A percentile compares a stretch with the other conserved stretches of the same genome.
These are phyloP conservation scores for Exophiala lecanii-corni DNA, from an alignment of 2,329 filamentous ascomycete genomes.

Conservation along the genomic window DNA sequence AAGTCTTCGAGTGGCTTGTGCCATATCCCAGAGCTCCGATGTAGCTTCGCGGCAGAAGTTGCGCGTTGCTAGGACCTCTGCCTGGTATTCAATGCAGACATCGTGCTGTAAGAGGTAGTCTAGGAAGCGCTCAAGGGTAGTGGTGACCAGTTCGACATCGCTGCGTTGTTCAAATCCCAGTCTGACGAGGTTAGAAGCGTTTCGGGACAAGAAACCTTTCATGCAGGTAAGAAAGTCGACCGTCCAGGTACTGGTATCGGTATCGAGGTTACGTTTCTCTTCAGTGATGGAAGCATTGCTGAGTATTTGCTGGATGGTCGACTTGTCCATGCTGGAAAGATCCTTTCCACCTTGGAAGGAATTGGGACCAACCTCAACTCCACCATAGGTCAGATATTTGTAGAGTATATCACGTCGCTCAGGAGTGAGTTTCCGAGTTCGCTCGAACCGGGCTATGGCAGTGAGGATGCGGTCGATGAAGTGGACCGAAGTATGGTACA, in stretches of 20 bases:
- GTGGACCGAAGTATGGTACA: constrained; percentile 58
- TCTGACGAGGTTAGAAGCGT: constrained; percentile 46
- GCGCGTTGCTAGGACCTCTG: constrained; percentile 63
- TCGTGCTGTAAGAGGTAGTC: constrained; percentile 80
- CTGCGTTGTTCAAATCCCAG: constrained; percentile 52
- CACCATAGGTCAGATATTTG: constrained; percentile 78
- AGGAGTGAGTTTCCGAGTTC: constrained; percentile 67
- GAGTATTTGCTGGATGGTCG: constrained; percentile 60
- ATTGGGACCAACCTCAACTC: constrained; percentile 61
- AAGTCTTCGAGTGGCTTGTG: constrained; percentile 49
- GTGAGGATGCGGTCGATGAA: constrained; percentile 71
- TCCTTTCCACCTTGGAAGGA: constrained; percentile 62
- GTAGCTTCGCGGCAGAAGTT: constrained; percentile 62
- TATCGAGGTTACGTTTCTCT: constrained; percentile 37
- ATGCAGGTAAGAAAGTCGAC: constrained; percentile 78
- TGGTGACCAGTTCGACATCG: constrained; percentile 56
- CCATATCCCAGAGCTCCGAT: constrained; percentile 60
- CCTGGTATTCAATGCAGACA: constrained; percentile 75
- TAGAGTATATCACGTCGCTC: constrained; percentile 63
- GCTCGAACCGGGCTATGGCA: constrained; percentile 76
- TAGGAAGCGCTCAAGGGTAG: constrained; percentile 77
- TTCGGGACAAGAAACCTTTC: constrained; percentile 67
- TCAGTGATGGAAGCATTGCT: constrained; percentile 49
- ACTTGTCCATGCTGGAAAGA: constrained; percentile 56
- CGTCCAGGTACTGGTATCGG: constrained; percentile 53